Conservation (phyloP, 2,329 filamentous ascomycete species). For the Sclerotinia minor region DNA sequence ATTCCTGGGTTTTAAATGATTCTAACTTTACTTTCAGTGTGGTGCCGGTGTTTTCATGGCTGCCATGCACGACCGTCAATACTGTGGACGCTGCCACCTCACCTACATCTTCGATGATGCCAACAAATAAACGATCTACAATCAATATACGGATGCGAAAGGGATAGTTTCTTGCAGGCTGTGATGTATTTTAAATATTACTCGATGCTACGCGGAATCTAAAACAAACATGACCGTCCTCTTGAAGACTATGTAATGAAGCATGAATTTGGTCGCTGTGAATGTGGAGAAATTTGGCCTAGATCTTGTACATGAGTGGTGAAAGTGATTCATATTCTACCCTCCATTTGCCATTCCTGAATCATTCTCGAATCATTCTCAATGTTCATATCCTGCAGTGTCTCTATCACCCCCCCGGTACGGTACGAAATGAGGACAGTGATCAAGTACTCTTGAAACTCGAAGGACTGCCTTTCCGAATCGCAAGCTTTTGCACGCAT, state of each 20-base stretch:
- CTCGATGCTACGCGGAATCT: constrained; percentile 29
- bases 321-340: neutral
- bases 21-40: constrained; percentile 62
- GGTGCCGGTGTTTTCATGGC: constrained; percentile 99
- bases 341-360: neutral
- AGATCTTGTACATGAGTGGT: neutral
- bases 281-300: neutral
- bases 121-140: constrained; percentile 53
- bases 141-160: constrained; percentile 37
- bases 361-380: no score
- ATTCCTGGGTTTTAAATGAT: constrained; percentile 11
- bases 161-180: constrained; percentile 28
- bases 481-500: neutral
- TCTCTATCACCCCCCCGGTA: neutral
- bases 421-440: no score
- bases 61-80: constrained; percentile 98
- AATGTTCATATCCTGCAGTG: neutral
- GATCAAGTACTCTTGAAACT: neutral
- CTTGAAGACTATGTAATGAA: constrained; percentile 8
- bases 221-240: neutral
- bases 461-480: neutral
- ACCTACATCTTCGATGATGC: constrained; percentile 71
- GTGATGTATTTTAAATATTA: constrained; percentile 24
- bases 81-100: constrained; percentile 64
- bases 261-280: neutral